These are phyloP conservation scores for Xylariaceae sp. DNA, from an alignment of 2,329 filamentous ascomycete species.

Conservation along the genomic window DNA sequence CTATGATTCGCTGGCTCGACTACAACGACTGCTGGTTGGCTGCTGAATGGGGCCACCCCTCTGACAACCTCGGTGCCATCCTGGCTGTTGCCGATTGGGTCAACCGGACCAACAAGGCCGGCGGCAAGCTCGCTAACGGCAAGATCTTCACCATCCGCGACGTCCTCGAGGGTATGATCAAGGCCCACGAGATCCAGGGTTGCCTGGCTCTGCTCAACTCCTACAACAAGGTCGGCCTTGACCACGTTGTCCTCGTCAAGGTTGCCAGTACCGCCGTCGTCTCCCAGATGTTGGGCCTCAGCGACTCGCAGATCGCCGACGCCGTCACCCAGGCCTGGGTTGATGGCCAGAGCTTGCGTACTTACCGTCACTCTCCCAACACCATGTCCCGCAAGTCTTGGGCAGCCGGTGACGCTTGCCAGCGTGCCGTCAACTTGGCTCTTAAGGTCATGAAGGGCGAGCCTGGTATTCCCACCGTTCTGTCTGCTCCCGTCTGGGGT, in stretches of 20 bases:
- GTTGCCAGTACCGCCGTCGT: constrained; percentile 92
- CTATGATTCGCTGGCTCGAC: constrained; percentile 98
- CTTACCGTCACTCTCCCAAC: constrained; percentile 95
- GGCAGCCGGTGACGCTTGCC: constrained; percentile 97
- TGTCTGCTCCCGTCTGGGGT: constrained; percentile 90
- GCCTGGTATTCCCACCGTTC: constrained; percentile 82
- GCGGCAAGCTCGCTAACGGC: constrained; percentile 75
- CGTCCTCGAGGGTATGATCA: constrained; percentile 95
- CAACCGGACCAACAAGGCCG: constrained; percentile 76
- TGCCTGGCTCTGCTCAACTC: constrained; percentile 96
- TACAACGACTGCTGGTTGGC: constrained; percentile 99
- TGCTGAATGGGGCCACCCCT: constrained; percentile 97
- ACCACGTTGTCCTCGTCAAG: constrained; percentile 98
- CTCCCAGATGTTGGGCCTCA: constrained; percentile 88
- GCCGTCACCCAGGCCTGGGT: constrained; percentile 97
- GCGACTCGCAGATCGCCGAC: constrained; percentile 85
- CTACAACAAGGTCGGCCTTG: constrained; percentile 96
- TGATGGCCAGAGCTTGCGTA: constrained; percentile 91
- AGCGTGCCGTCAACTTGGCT: constrained; percentile 85
- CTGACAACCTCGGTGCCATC: constrained; percentile 96
- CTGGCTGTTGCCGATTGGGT: constrained; percentile 96
- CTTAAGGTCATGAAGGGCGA: constrained; percentile 91
- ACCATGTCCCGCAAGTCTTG: constrained; percentile 99
- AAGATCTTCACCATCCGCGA: constrained; percentile 86
- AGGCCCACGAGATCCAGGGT: constrained; percentile 98